Percentiles rank a stretch among this genome's conserved stretches.
Conservation (phyloP, 1,284 basidiomycete species). For the Puccinia horiana region DNA sequence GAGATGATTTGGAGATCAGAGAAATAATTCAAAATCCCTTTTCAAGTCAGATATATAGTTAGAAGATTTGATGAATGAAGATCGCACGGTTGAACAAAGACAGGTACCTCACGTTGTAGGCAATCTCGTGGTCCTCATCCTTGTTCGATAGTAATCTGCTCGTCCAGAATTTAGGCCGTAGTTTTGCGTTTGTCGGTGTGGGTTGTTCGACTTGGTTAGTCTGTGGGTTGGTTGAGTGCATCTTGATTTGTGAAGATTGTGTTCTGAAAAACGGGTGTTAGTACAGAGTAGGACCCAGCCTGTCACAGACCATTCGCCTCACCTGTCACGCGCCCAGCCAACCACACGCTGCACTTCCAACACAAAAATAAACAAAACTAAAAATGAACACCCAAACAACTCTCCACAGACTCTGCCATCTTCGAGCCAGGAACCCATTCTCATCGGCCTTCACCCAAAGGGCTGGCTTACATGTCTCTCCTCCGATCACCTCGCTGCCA, state of each 20-base stretch:
- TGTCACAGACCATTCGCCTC: no score
- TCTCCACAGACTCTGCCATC: neutral
- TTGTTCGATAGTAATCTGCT: constrained; percentile 3
- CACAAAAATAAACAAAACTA: no score
- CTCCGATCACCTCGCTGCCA: constrained; percentile 19
- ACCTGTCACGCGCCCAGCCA: no score
- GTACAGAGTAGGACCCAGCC: no score
- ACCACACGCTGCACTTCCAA: no score
- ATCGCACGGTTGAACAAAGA: neutral
- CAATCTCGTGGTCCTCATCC: constrained; percentile 20
- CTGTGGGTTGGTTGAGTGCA: neutral
- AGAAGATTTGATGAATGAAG: neutral
- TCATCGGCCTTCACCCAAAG: neutral
- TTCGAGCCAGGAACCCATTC: neutral
- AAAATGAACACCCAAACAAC: no score
- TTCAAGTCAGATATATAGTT: neutral
- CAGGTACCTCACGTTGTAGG: constrained; percentile 9
- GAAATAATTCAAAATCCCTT: no score
- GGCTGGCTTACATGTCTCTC: constrained; percentile 11
- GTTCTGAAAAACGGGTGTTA: no score
- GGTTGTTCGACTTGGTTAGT: neutral
- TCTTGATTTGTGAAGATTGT: no score
- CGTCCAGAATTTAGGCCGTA: constrained; percentile 15
- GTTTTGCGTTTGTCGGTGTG: neutral
- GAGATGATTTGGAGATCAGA: neutral